Base-by-base conservation (phyloP, 441 rosid genomes). In the Kokia cookei region DNA sequence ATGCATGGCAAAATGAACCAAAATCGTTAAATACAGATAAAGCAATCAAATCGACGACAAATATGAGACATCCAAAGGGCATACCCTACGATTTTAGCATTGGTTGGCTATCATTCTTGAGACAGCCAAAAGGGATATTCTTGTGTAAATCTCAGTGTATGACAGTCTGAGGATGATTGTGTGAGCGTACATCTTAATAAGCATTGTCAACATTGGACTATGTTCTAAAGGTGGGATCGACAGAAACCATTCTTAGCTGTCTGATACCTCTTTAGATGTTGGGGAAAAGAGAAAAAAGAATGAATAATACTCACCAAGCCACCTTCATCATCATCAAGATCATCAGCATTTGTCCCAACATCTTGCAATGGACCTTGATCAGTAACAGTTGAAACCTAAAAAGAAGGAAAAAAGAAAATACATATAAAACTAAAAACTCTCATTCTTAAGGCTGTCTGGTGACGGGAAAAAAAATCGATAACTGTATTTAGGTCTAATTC, bases 321-420 rank as follows among this genome's bases (percentile, higher is more conserved):
- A 75, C 93, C 98, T 54, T 96, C 99, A 50, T 96, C 97, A 58
- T 96, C 99, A 84, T 96, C 99, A 79, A 96, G 84, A 91, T 96
- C 98, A 78, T 87, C 94, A 2, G 97, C 79, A 85, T 75, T 87
- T 53, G 90, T 80, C 68, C 86, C 93, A 77, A 81, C 78, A 54
- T 96, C 98, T 77, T 82, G 92, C 74, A 79, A 55, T 77, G 87
- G 93, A 7, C 84, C 79, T 79, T 92, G 99, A 86, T 96, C 98
- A 6, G 99, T 94, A 62, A 94, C 91, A 69, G 98, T 91, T 74
- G 99, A 96, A 77, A 96, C 98, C 98, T 96, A 72, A 71, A 71
- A 35, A 53, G 17, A 54, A 11, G 13, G 43, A 65, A 62, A 59
- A 76, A 53, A 74, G 61, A n/a, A 26, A 29, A 74, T 14, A 72